These are phyloP conservation scores for Aspergillus amoenus DNA, from an alignment of 2,329 filamentous ascomycete genomes.

Conservation along the genomic window DNA sequence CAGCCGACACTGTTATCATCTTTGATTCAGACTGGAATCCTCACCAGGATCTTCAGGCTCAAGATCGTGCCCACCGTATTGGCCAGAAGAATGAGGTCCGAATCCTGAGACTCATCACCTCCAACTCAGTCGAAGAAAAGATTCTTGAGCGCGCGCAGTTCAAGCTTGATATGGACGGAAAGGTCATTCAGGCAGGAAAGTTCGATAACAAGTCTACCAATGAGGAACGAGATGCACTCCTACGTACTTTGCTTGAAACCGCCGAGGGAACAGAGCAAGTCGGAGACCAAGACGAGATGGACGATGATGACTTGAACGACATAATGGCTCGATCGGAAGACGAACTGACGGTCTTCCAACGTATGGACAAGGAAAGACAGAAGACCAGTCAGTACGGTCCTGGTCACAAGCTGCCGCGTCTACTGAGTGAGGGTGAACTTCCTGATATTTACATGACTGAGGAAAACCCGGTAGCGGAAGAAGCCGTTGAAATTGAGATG, in stretches of 20 bases:
- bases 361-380: slow-evolving; percentile 74
- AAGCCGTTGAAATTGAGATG: slow-evolving; percentile 66
- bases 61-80: slow-evolving; percentile 99
- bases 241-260: slow-evolving; percentile 87
- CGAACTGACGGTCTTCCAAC: slow-evolving; percentile 75
- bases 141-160: slow-evolving; percentile 94
- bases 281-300: slow-evolving; percentile 94
- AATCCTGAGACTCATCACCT: slow-evolving; percentile 91
- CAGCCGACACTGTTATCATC: slow-evolving; percentile 97
- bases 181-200: slow-evolving; percentile 98
- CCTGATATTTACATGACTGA: slow-evolving; percentile 93
- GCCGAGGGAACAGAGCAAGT: slow-evolving; percentile 67
- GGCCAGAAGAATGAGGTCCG: slow-evolving; percentile 99
- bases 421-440: slow-evolving; percentile 83
- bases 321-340: slow-evolving; percentile 86
- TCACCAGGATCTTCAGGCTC: slow-evolving; percentile 97
- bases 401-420: slow-evolving; percentile 66
- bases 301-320: slow-evolving; percentile 94
- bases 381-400: slow-evolving; percentile 71
- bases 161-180: slow-evolving; percentile 99
- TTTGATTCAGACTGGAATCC: slow-evolving; percentile 99
- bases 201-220: slow-evolving; percentile 99
- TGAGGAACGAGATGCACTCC: slow-evolving; percentile 94
- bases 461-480: slow-evolving; percentile 75
- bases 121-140: slow-evolving; percentile 97